phyloP scores from a whole-genome alignment of 2,329 filamentous ascomycete species.

The Daldinia eschscholtzii region DNA sequence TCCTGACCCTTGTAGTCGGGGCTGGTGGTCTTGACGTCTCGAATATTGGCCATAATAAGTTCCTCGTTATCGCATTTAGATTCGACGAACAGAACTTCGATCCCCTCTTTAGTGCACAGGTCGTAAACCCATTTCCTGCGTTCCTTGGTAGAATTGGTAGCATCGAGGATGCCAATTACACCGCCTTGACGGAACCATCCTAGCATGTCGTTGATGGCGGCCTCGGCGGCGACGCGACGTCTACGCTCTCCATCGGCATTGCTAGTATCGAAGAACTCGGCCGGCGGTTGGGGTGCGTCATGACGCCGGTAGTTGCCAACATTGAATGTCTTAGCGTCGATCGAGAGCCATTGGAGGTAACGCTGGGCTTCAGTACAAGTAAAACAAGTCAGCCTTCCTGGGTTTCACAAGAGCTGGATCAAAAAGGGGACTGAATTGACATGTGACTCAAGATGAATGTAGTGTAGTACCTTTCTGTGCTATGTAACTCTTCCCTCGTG shows the following conservation, averaged over 20 bases:
- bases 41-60: conserved; percentile 97
- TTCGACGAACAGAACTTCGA: conserved; percentile 96
- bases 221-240: conserved; percentile 88
- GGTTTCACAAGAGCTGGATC: conserved; percentile 16
- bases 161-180: conserved; percentile 92
- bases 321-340: conserved; percentile 95
- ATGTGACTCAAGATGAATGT: conserved; percentile 3
- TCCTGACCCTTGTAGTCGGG: conserved; percentile 96
- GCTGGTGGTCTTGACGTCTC: conserved; percentile 96
- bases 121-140: conserved; percentile 93
- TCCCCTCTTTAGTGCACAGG: conserved; percentile 77
- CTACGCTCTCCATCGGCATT: conserved; percentile 93
- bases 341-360: conserved; percentile 96
- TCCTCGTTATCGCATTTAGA: conserved; percentile 97
- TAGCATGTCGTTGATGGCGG: conserved; percentile 93
- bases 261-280: conserved; percentile 93
- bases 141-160: conserved; percentile 94
- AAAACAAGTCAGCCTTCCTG: conserved; percentile 36
- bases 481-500: conserved; percentile 96
- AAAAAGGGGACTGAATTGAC: neutral
- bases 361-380: conserved; percentile 74
- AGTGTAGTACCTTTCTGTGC: conserved; percentile 84
- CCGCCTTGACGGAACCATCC: conserved; percentile 88
- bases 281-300: conserved; percentile 88
- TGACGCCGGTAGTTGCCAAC: conserved; percentile 95